Percentiles rank a stretch among this genome's conserved stretches.
Evolutionary conservation across 2,329 filamentous ascomycete species (phyloP).

Genomic region (Diplocarpon mali): DNA sequence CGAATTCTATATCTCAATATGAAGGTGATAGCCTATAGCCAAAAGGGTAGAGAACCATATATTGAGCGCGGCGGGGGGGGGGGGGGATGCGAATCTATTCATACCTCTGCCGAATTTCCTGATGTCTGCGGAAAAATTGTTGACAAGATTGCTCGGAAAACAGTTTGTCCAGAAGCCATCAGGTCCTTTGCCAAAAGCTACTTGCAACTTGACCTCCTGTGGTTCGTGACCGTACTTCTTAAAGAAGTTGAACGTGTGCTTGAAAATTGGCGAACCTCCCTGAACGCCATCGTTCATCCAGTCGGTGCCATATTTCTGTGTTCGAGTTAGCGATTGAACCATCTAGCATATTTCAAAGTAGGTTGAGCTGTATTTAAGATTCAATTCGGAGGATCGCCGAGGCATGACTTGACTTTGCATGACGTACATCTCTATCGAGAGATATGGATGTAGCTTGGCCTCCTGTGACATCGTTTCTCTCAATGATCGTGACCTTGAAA

Average conservation of each 20-base stretch:
- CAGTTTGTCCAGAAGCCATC: conserved; percentile 56
- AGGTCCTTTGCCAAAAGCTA: conserved; percentile 49
- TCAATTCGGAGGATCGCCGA: too few relatives aligned
- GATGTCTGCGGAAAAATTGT: conserved; percentile 44
- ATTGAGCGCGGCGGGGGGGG: too few relatives aligned
- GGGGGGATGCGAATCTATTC: too few relatives aligned
- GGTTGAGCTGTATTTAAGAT: too few relatives aligned
- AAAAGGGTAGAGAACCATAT: too few relatives aligned
- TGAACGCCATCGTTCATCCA: conserved; percentile 57
- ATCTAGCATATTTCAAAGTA: too few relatives aligned
- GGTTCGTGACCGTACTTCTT: conserved; percentile 43
- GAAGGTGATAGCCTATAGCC: too few relatives aligned
- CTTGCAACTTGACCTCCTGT: conserved; percentile 47
- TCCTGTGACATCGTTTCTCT: conserved; percentile 45
- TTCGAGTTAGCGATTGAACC: too few relatives aligned
- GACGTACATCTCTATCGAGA: conserved; percentile 35
- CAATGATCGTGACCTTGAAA: conserved; percentile 54
- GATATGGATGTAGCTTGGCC: conserved; percentile 51
- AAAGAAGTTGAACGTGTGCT: conserved; percentile 58
- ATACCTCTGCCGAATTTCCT: conserved; percentile 35
- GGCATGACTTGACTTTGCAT: too few relatives aligned
- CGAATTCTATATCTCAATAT: too few relatives aligned
- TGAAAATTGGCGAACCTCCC: conserved; percentile 49
- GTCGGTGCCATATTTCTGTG: conserved; percentile 38
- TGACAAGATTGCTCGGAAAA: conserved; percentile 47